Conservation (phyloP, 148 eudicot species). For the Heliamphora exappendiculata region DNA sequence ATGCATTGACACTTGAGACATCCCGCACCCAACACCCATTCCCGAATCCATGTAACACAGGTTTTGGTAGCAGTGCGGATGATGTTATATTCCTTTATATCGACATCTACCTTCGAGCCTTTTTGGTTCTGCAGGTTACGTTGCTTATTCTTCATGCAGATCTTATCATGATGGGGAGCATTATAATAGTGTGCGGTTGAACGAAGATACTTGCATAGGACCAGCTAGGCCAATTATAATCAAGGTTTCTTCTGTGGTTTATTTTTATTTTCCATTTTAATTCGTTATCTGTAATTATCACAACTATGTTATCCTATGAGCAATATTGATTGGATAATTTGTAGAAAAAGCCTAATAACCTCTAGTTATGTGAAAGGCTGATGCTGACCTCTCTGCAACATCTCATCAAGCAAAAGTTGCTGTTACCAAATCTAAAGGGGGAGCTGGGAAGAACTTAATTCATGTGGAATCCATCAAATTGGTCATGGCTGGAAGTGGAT, state of each 20-base stretch:
- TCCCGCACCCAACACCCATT: too few species aligned
- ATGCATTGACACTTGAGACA: too few species aligned
- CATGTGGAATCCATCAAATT: constrained; percentile 44
- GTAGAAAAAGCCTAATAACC: constrained; percentile 24
- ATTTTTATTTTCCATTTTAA: constrained; percentile 8
- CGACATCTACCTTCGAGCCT: neutral
- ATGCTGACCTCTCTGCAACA: constrained; percentile 73
- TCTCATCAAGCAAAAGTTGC: constrained; percentile 50
- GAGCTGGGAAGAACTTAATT: constrained; percentile 22
- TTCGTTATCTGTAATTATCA: neutral
- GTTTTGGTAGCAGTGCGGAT: neutral
- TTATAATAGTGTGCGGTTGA: constrained; percentile 77
- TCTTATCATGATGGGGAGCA: constrained; percentile 89
- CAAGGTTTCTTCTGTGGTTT: constrained; percentile 40
- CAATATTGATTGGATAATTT: neutral
- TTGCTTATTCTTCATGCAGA: constrained; percentile 30
- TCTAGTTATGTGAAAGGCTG: constrained; percentile 64
- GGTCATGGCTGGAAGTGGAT: constrained; percentile 68
- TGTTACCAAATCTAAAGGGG: constrained; percentile 31
- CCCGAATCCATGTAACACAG: neutral
- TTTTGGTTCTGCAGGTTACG: neutral
- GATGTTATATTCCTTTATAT: neutral
- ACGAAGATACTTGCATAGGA: constrained; percentile 75
- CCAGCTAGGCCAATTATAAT: constrained; percentile 69
- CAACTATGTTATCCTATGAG: neutral